Base-by-base conservation (phyloP, 345 rosid species). In the Camelina neglecta region DNA sequence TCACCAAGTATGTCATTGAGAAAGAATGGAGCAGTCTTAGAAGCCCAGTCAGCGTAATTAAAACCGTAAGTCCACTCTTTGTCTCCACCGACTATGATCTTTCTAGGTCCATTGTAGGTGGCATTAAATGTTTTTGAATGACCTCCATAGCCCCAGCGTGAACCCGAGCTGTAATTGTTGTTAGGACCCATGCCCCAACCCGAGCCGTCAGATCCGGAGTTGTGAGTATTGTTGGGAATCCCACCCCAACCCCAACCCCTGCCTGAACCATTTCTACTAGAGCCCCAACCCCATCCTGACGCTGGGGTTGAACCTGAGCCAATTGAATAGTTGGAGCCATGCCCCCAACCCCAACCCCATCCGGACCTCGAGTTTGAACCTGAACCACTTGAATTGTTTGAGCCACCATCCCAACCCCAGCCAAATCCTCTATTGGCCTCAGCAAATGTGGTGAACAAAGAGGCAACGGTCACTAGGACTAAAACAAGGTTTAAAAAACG, bases 1-100 rank as follows among this genome's bases (percentile, higher is more conserved):
- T 75, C n/a, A 89, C 93, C 97, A 4, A 93, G 85, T 20, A 85
- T 75, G 49, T 89, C 98, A 39, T 90, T 84, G 60, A 83, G 65
- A 50, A 77, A 88, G 70, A 85, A 89, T 4, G 97, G 93, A 4
- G 81, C 84, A 11, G 80, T 83, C 18, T 85, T 74, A 38, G 75
- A 41, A 45, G 96, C 90, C 98, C 96, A 91, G 3, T 76, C 67
- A 1, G 76, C 60, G 76, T 93, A 91, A 51, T 88, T 83, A 47
- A 87, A 47, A 31, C 96, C 97, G 35, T 83, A 89, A 2, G 38
- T 79, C 97, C 96, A 91, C n/a, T 80, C 77, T 10, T 86, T 78
- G 12, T 88, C 81, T 16, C 92, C 97, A 13, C 93, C 98, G 0
- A 89, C 92, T 4, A 80, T 41, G 66, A 90, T 75, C 71, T 80